Percentiles rank a stretch among this genome's conserved stretches.
phyloP scores from a whole-genome alignment of 495 filamentous ascomycete species.

The Rostrohypoxylon terebratum region DNA sequence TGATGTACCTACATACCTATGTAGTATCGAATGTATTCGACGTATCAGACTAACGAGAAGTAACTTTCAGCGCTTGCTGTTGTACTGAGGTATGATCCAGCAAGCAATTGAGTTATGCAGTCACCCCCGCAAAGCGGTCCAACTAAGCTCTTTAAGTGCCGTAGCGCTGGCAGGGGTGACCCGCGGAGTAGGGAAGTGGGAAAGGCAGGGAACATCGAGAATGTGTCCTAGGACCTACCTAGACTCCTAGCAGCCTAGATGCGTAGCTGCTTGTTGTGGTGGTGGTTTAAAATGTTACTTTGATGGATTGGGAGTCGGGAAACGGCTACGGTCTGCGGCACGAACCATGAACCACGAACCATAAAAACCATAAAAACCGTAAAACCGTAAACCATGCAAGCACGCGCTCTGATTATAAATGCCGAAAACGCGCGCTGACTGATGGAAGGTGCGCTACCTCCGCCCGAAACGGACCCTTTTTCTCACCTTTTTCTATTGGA shows the following conservation, averaged over 20 bases:
- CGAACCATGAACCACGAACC: too few relatives aligned
- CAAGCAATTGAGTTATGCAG: constrained; percentile 10
- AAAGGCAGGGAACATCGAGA: background rate
- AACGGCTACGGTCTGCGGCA: constrained; percentile 2
- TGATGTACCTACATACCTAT: too few relatives aligned
- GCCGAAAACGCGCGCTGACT: constrained; percentile 36
- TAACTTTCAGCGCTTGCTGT: constrained; percentile 17
- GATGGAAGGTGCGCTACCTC: background rate
- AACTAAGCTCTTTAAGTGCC: constrained; percentile 47
- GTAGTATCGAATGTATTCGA: background rate
- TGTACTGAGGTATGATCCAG: constrained; percentile 21
- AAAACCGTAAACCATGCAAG: constrained; percentile 24
- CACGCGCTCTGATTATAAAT: constrained; percentile 37
- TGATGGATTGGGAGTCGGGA: constrained; percentile 16
- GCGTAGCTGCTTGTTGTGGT: background rate
- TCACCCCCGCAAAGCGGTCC: constrained; percentile 35
- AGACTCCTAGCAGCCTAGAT: constrained; percentile 7
- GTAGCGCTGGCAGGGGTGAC: constrained; percentile 33
- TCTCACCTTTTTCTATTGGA: too few relatives aligned
- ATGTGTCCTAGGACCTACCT: background rate
- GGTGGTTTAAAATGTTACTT: background rate
- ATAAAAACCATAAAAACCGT: constrained; percentile 27
- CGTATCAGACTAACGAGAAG: constrained; percentile 8
- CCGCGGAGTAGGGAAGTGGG: constrained; percentile 27
- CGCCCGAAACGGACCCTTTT: background rate